Percentiles rank a stretch among this genome's conserved stretches.
These are phyloP conservation scores for Hygrophoropsis aurantiaca DNA, from an alignment of 768 basidiomycete species.

Conservation along the genomic window DNA sequence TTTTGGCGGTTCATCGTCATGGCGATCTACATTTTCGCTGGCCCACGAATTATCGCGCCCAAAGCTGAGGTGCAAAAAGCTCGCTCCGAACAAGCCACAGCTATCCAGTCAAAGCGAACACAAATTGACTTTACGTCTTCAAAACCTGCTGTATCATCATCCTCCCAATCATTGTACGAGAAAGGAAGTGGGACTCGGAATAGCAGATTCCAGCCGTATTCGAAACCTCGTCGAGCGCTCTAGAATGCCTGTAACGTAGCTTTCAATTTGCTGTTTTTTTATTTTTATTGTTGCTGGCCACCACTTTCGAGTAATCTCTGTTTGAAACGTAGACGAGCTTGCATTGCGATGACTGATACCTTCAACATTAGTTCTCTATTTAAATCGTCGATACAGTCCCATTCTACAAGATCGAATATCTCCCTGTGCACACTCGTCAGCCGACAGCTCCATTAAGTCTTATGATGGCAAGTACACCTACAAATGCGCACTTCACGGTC, in stretches of 20 bases:
- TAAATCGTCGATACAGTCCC: no score
- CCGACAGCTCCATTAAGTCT: no score
- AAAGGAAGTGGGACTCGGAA: conserved; percentile 16
- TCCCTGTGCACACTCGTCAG: no score
- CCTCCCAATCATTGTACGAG: conserved; percentile 14
- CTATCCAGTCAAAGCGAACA: conserved; percentile 54
- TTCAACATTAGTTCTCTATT: no score
- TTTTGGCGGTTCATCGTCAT: neutral
- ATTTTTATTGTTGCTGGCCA: no score
- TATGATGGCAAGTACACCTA: conserved; percentile 12
- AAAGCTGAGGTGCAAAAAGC: conserved; percentile 64
- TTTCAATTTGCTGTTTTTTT: no score
- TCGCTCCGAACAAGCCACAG: conserved; percentile 59
- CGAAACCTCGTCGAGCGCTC: conserved; percentile 2
- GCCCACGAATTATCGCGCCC: conserved; percentile 4
- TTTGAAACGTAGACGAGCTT: no score
- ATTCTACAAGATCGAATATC: no score
- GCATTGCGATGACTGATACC: no score
- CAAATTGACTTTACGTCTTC: conserved; percentile 61
- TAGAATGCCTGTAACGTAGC: no score
- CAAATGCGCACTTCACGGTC: conserved; percentile 38
- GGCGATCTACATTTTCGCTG: conserved; percentile 1
- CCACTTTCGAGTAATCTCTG: no score
- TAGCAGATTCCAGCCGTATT: conserved; percentile 28
- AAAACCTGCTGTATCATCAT: conserved; percentile 9